Evolutionary conservation across 2,329 filamentous ascomycete genomes (phyloP).

Genomic region (Penicillium decumbens): DNA sequence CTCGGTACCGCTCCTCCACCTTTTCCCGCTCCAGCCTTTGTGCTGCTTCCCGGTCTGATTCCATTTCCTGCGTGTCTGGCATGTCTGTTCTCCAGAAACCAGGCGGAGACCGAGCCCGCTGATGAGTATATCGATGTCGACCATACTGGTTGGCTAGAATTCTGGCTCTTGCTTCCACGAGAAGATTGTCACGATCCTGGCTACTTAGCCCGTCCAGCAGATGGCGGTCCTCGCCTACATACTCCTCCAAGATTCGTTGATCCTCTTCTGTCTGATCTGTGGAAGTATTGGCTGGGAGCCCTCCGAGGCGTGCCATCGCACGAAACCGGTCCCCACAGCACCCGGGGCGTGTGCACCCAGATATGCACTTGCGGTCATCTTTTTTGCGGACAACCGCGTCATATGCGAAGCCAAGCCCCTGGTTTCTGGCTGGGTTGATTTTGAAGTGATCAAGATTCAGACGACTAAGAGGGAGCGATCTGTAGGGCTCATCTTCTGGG

Average conservation of each 20-base stretch:
- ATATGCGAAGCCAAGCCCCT: conserved; percentile 68
- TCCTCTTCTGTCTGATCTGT: conserved; percentile 21
- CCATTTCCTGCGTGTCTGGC: conserved; percentile 76
- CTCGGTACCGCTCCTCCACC: conserved; percentile 69
- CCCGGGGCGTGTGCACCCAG: conserved; percentile 67
- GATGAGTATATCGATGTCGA: conserved; percentile 70
- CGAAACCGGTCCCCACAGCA: conserved; percentile 74
- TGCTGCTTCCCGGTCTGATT: conserved; percentile 61
- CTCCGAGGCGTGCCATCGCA: conserved; percentile 53
- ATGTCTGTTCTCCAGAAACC: conserved; percentile 92
- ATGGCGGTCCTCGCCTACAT: conserved; percentile 45
- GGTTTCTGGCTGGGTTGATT: conserved; percentile 68
- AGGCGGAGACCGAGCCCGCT: conserved; percentile 67
- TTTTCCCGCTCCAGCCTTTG: conserved; percentile 58
- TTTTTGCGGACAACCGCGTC: conserved; percentile 68
- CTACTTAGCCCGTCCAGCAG: conserved; percentile 48
- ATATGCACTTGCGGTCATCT: conserved; percentile 63
- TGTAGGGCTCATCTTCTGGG: conserved; percentile 47
- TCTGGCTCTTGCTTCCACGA: conserved; percentile 71
- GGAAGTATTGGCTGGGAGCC: conserved; percentile 25
- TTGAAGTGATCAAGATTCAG: conserved; percentile 72
- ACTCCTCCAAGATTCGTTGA: conserved; percentile 47
- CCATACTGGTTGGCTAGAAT: conserved; percentile 70
- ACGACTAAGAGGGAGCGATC: conserved; percentile 53
- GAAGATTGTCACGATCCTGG: conserved; percentile 60